Evolutionary conservation across 805 yeast species (phyloP), one percentile per base, ranked within the genome.

Genomic region (Citeromyces matritensis): DNA sequence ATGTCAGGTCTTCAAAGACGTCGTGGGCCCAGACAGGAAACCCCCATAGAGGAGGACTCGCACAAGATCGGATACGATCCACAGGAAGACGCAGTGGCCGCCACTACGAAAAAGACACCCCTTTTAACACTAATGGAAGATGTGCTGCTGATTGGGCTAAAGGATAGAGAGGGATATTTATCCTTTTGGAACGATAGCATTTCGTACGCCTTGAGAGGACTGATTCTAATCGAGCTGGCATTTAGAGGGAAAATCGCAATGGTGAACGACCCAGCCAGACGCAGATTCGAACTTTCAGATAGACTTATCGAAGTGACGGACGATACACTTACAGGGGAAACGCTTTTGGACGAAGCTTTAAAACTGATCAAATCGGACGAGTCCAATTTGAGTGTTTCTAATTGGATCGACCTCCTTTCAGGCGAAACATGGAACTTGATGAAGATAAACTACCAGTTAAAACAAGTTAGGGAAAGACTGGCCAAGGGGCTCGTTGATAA

Each of bases 141-240:
- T 55, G 95, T 91, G 5, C 60, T 91, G 40, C 65, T 91, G 39
- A 69, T 91, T 60, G 98, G 98, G 4, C 65, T 91, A 41, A 86
- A 88, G 48, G 97, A 91, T 55, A 80, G 81, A 44, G 97, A 91
- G 55, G 98, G 98, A 9, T 85, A 88, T 53, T 63, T 91, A 29
- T 84, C 95, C 19, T 91, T 91, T 57, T 91, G 98, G 98, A 91
- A 91, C 51, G 98, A 91, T 55, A 86, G 84, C 55, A 86, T 91
- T 33, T 84, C 96, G 15, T 91, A 91, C 57, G 95, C 96, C 2
- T 65, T 91, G 37, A 73, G 98, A 45, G 98, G 98, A 9, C 80
- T 95, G 51, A 88, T 91, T 37, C 48, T 91, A 33, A 67, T 91
- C 50, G 98, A 91, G 55, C 65, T 91, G 54, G 95, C 96, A 3